A percentile compares a stretch with the other conserved stretches of the same genome.
Evolutionary conservation across 805 yeast species (phyloP).

Genomic region (Yamadazyma nakazawae): DNA sequence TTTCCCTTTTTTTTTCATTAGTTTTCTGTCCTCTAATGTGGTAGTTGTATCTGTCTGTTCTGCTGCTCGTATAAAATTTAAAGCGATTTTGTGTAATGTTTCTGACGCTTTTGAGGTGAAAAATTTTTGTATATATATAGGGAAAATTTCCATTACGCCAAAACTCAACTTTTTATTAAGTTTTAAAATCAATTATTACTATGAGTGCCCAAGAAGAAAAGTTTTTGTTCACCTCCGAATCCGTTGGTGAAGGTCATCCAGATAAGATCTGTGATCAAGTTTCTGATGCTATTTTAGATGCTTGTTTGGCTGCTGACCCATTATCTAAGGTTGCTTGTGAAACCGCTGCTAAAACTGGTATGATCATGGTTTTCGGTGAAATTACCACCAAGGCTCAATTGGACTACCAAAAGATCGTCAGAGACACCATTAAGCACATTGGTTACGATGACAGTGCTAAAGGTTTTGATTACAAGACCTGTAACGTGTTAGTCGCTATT

Average conservation of each 20-base stretch:
- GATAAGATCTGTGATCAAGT: constrained; percentile 98
- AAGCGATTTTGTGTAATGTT: not conserved
- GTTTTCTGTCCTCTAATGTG: too few relatives aligned
- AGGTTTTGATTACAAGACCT: constrained; percentile 99
- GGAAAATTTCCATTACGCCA: not conserved
- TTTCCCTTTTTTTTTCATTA: too few relatives aligned
- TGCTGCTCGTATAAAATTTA: not conserved
- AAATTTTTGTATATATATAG: constrained; percentile 7
- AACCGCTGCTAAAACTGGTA: constrained; percentile 98
- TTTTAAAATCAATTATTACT: not conserved
- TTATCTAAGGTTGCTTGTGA: constrained; percentile 99
- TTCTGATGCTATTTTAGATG: constrained; percentile 96
- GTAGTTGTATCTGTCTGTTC: not conserved
- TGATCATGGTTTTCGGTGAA: constrained; percentile 99
- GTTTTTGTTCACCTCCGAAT: constrained; percentile 77
- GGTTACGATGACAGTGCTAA: constrained; percentile 95
- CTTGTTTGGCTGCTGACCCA: constrained; percentile 94
- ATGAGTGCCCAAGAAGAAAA: constrained; percentile 22
- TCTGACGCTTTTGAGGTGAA: not conserved
- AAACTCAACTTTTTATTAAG: constrained; percentile 3
- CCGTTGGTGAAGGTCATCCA: constrained; percentile 94
- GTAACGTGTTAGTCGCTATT: constrained; percentile 97
- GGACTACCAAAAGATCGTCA: constrained; percentile 95
- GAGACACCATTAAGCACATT: constrained; percentile 97
- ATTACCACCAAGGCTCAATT: constrained; percentile 94